These are phyloP conservation scores for Pythium phragmitis DNA, from an alignment of 352 stramenopile species.

Conservation along the genomic window DNA sequence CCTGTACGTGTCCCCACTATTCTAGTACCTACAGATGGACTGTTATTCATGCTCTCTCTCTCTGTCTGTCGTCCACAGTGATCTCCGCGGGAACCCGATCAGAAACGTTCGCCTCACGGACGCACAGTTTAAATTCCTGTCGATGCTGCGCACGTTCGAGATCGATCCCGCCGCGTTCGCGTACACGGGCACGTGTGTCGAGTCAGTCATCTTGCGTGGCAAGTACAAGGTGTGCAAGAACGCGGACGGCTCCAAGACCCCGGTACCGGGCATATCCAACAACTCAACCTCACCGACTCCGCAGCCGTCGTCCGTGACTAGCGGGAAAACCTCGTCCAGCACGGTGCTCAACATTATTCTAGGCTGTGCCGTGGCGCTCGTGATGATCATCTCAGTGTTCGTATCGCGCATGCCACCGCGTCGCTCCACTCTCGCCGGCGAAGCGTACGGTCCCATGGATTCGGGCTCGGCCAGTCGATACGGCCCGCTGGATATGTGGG, in stretches of 20 bases:
- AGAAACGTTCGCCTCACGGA: slow-evolving; percentile 11
- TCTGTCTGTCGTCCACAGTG: slow-evolving; percentile 8
- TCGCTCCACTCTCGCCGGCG: neutral
- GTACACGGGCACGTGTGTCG: slow-evolving; percentile 11
- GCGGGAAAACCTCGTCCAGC: neutral
- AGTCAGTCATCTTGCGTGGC: slow-evolving; percentile 18
- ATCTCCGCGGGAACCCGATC: slow-evolving; percentile 27
- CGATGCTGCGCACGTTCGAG: slow-evolving; percentile 18
- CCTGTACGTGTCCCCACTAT: slow-evolving; percentile 15
- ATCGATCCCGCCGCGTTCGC: slow-evolving; percentile 21
- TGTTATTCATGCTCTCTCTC: neutral
- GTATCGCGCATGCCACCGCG: slow-evolving; percentile 18
- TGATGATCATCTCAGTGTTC: slow-evolving; percentile 24
- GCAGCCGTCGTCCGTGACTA: neutral
- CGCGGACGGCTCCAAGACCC: neutral
- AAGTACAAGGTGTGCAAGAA: slow-evolving; percentile 24
- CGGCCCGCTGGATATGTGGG: slow-evolving; percentile 28
- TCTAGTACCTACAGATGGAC: neutral
- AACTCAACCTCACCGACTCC: neutral
- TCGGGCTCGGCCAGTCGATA: slow-evolving; percentile 10
- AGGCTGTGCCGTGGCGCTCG: slow-evolving; percentile 10
- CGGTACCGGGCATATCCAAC: neutral
- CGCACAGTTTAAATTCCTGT: slow-evolving; percentile 19
- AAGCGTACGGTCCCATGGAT: slow-evolving; percentile 18
- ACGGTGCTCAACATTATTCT: slow-evolving; percentile 22